These are phyloP conservation scores for Mycothermus thermophilus DNA, from an alignment of 495 filamentous ascomycete species.

Conservation along the genomic window DNA sequence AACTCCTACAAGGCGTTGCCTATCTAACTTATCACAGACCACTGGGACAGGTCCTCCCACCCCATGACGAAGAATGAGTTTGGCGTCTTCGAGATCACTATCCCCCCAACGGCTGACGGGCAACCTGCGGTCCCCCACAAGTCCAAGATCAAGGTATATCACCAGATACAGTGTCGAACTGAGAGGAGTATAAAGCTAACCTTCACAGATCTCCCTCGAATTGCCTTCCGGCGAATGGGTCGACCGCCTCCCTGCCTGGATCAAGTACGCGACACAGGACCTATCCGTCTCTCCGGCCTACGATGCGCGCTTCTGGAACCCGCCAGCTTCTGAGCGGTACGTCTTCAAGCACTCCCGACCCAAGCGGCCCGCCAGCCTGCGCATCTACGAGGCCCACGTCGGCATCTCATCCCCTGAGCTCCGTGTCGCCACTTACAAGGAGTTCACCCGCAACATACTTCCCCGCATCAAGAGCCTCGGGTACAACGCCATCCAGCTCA, in stretches of 20 bases:
- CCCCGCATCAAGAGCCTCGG: conserved; percentile 81
- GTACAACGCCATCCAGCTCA: conserved; percentile 96
- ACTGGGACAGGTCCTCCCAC: conserved; percentile 70
- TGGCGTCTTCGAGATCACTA: conserved; percentile 74
- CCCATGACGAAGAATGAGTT: conserved; percentile 74
- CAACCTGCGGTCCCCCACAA: conserved; percentile 75
- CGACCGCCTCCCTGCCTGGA: conserved; percentile 89
- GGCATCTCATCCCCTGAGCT: conserved; percentile 90
- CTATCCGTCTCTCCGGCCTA: conserved; percentile 76
- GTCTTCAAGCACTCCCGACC: conserved; percentile 70
- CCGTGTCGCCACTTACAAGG: conserved; percentile 82
- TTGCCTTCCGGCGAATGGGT: conserved; percentile 64
- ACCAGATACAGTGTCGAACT: no score
- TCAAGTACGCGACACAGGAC: conserved; percentile 91
- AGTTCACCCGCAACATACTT: conserved; percentile 86
- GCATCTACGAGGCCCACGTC: conserved; percentile 96
- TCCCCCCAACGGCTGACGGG: conserved; percentile 58
- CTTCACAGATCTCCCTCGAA: conserved; percentile 63
- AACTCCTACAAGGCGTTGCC: neutral
- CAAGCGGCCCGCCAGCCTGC: conserved; percentile 67
- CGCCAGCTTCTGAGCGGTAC: conserved; percentile 59
- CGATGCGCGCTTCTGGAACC: conserved; percentile 96
- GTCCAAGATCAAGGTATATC: conserved; percentile 94
- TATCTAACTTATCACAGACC: conserved; percentile 40
- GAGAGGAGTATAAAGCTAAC: no score